phyloP scores from a whole-genome alignment of 192 early-diverging fungal genomes.

The Coemansia sp. region DNA sequence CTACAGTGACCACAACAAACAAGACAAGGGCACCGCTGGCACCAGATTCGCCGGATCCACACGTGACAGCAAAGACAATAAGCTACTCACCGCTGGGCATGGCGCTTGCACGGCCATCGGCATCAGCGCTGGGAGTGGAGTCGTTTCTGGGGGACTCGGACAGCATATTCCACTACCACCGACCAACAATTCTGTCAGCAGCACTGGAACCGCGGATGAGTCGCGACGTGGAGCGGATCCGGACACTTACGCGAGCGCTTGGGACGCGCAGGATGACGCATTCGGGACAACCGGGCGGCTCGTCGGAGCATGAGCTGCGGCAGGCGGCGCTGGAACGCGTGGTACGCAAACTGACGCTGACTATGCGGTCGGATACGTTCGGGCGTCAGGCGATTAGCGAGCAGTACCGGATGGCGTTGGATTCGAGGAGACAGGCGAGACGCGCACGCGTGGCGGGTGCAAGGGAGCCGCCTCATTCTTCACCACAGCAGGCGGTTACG shows the following conservation, averaged over 20 bases:
- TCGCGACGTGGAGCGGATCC: slow-evolving; percentile 6
- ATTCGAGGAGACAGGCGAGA: background rate
- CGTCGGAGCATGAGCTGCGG: slow-evolving; percentile 12
- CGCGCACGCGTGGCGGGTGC: background rate
- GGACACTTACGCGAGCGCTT: slow-evolving; percentile 5
- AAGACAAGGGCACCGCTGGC: background rate
- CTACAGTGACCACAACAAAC: slow-evolving; percentile 6
- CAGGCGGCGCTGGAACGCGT: slow-evolving; percentile 10
- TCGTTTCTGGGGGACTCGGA: slow-evolving; percentile 25
- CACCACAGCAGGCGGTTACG: background rate
- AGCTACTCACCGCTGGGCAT: slow-evolving; percentile 35
- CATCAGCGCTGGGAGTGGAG: slow-evolving; percentile 12
- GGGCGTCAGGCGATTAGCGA: background rate
- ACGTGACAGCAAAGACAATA: background rate
- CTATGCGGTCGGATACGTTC: background rate
- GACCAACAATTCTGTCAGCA: slow-evolving; percentile 8
- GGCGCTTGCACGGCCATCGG: slow-evolving; percentile 18
- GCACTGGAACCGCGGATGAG: background rate
- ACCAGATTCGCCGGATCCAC: background rate
- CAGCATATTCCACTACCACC: slow-evolving; percentile 44
- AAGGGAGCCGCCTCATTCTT: background rate
- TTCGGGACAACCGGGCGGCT: slow-evolving; percentile 12
- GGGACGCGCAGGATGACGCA: slow-evolving; percentile 4
- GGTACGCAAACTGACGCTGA: slow-evolving; percentile 1
- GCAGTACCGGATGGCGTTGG: slow-evolving; percentile 3